Evolutionary conservation across 2,329 filamentous ascomycete species (phyloP).

Genomic region (Botrytis fragariae): DNA sequence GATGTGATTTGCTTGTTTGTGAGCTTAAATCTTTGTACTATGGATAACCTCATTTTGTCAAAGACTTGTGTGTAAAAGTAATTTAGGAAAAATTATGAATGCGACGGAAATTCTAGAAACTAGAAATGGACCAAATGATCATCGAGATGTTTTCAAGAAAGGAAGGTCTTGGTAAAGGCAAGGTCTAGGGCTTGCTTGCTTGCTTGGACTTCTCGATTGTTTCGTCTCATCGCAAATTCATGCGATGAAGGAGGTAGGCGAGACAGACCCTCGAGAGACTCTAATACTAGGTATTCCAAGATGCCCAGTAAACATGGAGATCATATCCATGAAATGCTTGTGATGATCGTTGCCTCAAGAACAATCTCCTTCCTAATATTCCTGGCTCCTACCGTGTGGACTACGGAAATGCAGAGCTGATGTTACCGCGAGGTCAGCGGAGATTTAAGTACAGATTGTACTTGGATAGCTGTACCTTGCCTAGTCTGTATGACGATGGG

Average conservation of each 20-base stretch:
- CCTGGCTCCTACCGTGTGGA: not conserved
- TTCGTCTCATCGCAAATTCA: not conserved
- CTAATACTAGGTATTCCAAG: not conserved
- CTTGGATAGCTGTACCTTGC: not conserved
- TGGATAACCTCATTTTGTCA: not conserved
- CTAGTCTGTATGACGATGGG: not conserved
- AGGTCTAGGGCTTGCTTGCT: not conserved
- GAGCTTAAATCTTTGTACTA: constrained; percentile 8
- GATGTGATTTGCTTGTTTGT: not conserved
- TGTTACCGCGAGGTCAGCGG: not conserved
- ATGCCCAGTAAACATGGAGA: not conserved
- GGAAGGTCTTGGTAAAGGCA: not conserved
- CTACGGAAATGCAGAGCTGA: not conserved
- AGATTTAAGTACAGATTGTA: not conserved
- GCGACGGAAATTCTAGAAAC: not conserved
- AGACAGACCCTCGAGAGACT: not conserved
- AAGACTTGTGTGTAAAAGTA: not conserved
- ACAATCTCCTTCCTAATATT: not conserved
- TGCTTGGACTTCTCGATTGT: not conserved
- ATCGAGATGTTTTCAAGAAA: not conserved
- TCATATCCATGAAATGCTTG: constrained; percentile 3
- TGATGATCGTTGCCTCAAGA: constrained; percentile 3
- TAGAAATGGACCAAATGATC: not conserved
- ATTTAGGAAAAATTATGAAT: not conserved
- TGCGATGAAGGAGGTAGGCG: constrained; percentile 10